Base-by-base conservation (phyloP, 164 flowering plant species). In the Tetracentron sinense region DNA sequence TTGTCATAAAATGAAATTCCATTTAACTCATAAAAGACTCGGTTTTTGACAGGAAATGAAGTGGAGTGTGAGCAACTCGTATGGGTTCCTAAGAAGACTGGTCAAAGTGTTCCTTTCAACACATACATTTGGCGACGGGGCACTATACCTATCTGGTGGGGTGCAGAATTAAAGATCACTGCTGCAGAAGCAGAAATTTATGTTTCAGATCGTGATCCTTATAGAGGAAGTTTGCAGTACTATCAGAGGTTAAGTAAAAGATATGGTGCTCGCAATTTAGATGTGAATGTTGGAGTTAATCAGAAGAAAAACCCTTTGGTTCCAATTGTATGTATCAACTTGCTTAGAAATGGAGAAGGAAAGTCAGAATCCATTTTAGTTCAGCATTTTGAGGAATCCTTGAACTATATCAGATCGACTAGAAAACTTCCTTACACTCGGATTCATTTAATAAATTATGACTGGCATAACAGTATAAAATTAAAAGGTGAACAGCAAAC, bases 91-190 rank as follows among this genome's bases (percentile, higher is more conserved):
- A 84, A 74, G 74, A 82, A 49, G 49, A 46, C 75, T 54, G 87
- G 89, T 69, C 92, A 86, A 75, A 85, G 83, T 77, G 81, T 88
- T 69, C 90, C 96, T 73, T 95, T 95, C 77, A 92, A 78, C 74
- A 84, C 89, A 47, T 89, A 92, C 55, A 72, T 95, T 30, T 95
- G 99, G 99, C 81, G 99, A 44, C 77, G 99, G 20, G 99, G 99
- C 65, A 92, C 97, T 31, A 95, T 92, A 64, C 99, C 99, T 28
- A 92, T 95, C 23, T 95, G 99, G 99, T 95, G 99, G 99, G 97
- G 99, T 74, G 97, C 99, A 63, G 99, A 95, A 58, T 64, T 95
- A 54, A 95, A 95, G 77, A 71, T 95, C 3, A 94, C 96, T 66
- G 91, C 97, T 68, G 97, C 97, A 44, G 99, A 95, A 79, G 99